phyloP scores from a whole-genome alignment of 768 basidiomycete species.

The Podaxis carcinomalis region DNA sequence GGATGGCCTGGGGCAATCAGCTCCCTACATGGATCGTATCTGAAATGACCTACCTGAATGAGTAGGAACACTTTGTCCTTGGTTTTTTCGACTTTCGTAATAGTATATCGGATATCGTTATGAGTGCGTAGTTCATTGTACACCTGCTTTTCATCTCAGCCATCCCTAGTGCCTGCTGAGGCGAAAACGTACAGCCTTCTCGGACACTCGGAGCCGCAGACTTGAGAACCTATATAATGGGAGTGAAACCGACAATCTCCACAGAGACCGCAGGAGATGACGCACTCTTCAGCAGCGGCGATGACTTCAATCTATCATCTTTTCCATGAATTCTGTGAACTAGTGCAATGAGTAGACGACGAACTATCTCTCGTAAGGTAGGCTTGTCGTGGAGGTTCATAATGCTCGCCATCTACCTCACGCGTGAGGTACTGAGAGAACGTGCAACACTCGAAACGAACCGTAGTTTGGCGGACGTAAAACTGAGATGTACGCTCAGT shows the following conservation, averaged over 20 bases:
- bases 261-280: not conserved
- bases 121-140: slow-evolving; percentile 65
- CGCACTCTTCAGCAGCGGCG: slow-evolving; percentile 64
- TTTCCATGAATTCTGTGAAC: not conserved
- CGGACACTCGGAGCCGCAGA: slow-evolving; percentile 66
- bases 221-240: slow-evolving; percentile 52
- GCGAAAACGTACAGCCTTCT: slow-evolving; percentile 54
- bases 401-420: slow-evolving; percentile 59
- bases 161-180: not conserved
- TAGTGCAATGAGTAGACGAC: slow-evolving; percentile 16
- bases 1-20: slow-evolving; percentile 48
- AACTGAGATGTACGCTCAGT: slow-evolving; percentile 34
- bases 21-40: not conserved
- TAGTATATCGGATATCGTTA: slow-evolving; percentile 74
- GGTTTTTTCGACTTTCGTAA: slow-evolving; percentile 66
- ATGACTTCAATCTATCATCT: slow-evolving; percentile 56
- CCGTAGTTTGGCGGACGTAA: slow-evolving; percentile 70
- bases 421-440: not conserved
- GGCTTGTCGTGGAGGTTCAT: slow-evolving; percentile 53
- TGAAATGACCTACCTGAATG: slow-evolving; percentile 53
- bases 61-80: slow-evolving; percentile 78
- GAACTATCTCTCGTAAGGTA: slow-evolving; percentile 64
- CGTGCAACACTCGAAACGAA: slow-evolving; percentile 21
- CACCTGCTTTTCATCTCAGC: not conserved
- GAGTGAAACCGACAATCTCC: not conserved